A percentile compares a stretch with the other conserved stretches of the same genome.
Evolutionary conservation across 768 basidiomycete genomes (phyloP).

Genomic region (Psilocybe cubensis): DNA sequence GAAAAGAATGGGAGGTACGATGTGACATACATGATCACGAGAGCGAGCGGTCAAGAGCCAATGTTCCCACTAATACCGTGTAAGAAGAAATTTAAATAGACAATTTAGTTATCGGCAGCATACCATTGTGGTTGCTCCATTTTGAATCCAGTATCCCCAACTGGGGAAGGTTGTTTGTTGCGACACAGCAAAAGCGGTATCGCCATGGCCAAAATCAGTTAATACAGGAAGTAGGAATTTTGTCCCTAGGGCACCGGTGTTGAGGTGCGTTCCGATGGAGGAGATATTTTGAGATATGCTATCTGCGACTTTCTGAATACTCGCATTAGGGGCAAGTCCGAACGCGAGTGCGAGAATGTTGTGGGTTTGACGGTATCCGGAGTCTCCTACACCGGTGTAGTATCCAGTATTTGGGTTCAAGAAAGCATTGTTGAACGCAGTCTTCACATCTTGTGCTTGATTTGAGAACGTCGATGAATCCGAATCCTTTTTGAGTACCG

Average conservation of each 20-base stretch:
- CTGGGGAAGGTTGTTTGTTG: slow-evolving; percentile 33
- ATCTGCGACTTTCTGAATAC: slow-evolving; percentile 27
- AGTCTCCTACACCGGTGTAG: slow-evolving; percentile 29
- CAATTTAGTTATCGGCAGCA: not conserved
- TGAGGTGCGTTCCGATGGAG: slow-evolving; percentile 24
- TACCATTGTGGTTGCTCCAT: slow-evolving; percentile 32
- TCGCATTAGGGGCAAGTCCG: slow-evolving; percentile 23
- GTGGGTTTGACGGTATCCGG: slow-evolving; percentile 32
- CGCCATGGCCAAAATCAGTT: slow-evolving; percentile 23
- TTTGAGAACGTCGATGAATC: slow-evolving; percentile 26
- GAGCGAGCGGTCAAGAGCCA: slow-evolving; percentile 32
- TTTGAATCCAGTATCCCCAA: slow-evolving; percentile 34
- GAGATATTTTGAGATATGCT: slow-evolving; percentile 27
- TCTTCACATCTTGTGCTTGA: slow-evolving; percentile 27
- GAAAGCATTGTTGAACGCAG: slow-evolving; percentile 31
- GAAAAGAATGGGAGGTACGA: not conserved
- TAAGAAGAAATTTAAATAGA: not conserved
- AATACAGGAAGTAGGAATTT: slow-evolving; percentile 30
- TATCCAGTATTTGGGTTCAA: slow-evolving; percentile 20
- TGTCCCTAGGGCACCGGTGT: slow-evolving; percentile 29
- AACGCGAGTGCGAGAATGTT: slow-evolving; percentile 31
- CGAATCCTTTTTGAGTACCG: slow-evolving; percentile 23
- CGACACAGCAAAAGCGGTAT: slow-evolving; percentile 27
- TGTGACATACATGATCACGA: slow-evolving; percentile 30
- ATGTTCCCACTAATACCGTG: slow-evolving; percentile 30